A percentile compares a stretch with the other conserved stretches of the same genome.
phyloP scores from a whole-genome alignment of 805 yeast genomes.

The Starmerella stigmatis region DNA sequence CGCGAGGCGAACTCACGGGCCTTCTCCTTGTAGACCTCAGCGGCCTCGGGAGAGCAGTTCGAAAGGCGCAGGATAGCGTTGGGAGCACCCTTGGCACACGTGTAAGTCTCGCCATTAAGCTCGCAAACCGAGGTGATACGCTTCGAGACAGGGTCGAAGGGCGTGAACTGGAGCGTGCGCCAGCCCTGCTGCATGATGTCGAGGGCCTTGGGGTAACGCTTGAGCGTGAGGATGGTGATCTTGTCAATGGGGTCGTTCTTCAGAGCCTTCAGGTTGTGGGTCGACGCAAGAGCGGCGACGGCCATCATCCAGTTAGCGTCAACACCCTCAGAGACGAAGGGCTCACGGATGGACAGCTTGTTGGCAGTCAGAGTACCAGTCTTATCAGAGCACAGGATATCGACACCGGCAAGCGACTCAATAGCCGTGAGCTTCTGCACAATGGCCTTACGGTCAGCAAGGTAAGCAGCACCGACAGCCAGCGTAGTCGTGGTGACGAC shows the following conservation, averaged over 20 bases:
- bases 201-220: constrained; percentile 75
- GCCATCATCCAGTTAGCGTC: constrained; percentile 93
- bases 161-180: constrained; percentile 64
- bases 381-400: constrained; percentile 91
- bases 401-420: constrained; percentile 95
- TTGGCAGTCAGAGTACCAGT: constrained; percentile 96
- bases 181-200: constrained; percentile 35
- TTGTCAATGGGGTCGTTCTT: constrained; percentile 75
- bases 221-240: constrained; percentile 87
- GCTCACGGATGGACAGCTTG: constrained; percentile 91
- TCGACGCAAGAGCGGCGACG: constrained; percentile 94
- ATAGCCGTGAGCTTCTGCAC: constrained; percentile 93
- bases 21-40: constrained; percentile 89
- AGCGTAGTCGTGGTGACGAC: constrained; percentile 96
- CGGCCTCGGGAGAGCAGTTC: constrained; percentile 70
- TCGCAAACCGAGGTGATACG: constrained; percentile 90
- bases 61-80: constrained; percentile 62
- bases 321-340: constrained; percentile 96
- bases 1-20: constrained; percentile 95
- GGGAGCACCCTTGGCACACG: constrained; percentile 98
- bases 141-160: constrained; percentile 96
- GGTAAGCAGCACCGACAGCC: constrained; percentile 99
- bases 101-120: constrained; percentile 89
- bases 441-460: constrained; percentile 92
- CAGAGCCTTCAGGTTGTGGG: constrained; percentile 96